Evolutionary conservation across 768 basidiomycete species (phyloP), one percentile per base, ranked within the genome.

Genomic region (Lyophyllum decastes): DNA sequence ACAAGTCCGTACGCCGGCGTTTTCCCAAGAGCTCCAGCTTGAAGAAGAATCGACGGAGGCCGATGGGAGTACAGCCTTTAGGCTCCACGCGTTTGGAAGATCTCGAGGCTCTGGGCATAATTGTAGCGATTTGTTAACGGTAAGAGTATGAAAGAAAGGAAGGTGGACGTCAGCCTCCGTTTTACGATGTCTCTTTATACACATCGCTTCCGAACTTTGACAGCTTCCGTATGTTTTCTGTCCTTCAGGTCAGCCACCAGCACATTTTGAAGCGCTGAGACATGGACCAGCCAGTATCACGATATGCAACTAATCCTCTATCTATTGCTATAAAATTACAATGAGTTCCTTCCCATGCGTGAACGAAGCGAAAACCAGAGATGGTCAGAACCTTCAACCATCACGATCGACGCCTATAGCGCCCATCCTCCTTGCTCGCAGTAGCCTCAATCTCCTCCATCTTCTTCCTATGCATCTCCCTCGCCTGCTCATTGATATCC

Each of bases 401-500:
- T 54, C 44, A 61, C 33, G 38, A 40, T 54, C 69, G 70, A 52
- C 67, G 71, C 43, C 71, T 73, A 65, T 78, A 81, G 48, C 68
- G 65, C 22, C 78, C 76, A 33, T 64, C 71, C 4, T 66, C 85
- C 65, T 67, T 84, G 76, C 66, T 75, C 10, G 83, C 87, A 58
- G 92, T 90, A 54, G 66, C 72, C 61, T 85, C 84, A 6, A 92
- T 76, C 55, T 77, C 73, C 7, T 77, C 72, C 58, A 78, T 76
- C 75, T 93, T 93, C 69, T 79, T 76, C 63, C 72, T 72, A 61
- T 90, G 86, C 83, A 94, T 92, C 66, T 83, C 81, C 55, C 78
- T 80, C 9, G 94, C 95, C 56, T 75, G 74, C 58, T 76, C 73
- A 69, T 96, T 96, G 64, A 96, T 94, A 53, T 80, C 80, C 46